Evolutionary conservation across 495 filamentous ascomycete genomes (phyloP).

Genomic region (Neurospora sp.): DNA sequence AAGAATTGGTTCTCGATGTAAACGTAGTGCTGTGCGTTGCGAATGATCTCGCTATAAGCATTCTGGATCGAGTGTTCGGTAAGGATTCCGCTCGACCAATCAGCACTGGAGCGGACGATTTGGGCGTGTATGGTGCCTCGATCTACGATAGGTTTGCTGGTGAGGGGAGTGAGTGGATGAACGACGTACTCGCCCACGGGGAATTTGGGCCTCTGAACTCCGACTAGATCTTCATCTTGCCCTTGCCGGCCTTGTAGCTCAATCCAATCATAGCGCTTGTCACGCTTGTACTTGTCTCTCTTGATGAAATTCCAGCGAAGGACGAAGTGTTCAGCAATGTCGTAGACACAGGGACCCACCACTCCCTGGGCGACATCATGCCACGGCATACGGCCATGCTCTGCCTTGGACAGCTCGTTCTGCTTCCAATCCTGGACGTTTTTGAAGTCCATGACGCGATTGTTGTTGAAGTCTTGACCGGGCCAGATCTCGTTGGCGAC

Average conservation of each 20-base stretch:
- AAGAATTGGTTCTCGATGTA: slow-evolving; percentile 99
- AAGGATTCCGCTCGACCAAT: slow-evolving; percentile 93
- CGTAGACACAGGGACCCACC: slow-evolving; percentile 80
- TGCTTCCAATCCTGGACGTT: slow-evolving; percentile 83
- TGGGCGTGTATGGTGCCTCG: slow-evolving; percentile 71
- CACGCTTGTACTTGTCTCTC: slow-evolving; percentile 94
- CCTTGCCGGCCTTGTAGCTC: slow-evolving; percentile 68
- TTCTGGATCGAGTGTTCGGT: slow-evolving; percentile 87
- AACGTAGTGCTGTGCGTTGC: slow-evolving; percentile 77
- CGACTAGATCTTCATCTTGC: slow-evolving; percentile 71
- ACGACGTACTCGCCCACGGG: slow-evolving; percentile 79
- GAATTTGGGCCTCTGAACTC: slow-evolving; percentile 74
- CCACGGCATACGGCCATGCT: slow-evolving; percentile 95
- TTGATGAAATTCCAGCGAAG: slow-evolving; percentile 95
- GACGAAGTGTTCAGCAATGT: slow-evolving; percentile 94
- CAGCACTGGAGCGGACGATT: slow-evolving; percentile 72
- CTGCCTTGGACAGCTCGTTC: slow-evolving; percentile 85
- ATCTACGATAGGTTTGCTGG: slow-evolving; percentile 31
- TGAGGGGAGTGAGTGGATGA: slow-evolving; percentile 64
- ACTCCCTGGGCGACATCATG: slow-evolving; percentile 90
- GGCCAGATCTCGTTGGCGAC: slow-evolving; percentile 83
- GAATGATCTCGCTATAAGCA: slow-evolving; percentile 78
- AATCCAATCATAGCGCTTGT: slow-evolving; percentile 71
- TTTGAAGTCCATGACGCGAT: slow-evolving; percentile 92
- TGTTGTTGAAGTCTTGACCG: slow-evolving; percentile 93